These are phyloP conservation scores for Leccinum variicolor DNA, from an alignment of 768 basidiomycete species.

Conservation along the genomic window DNA sequence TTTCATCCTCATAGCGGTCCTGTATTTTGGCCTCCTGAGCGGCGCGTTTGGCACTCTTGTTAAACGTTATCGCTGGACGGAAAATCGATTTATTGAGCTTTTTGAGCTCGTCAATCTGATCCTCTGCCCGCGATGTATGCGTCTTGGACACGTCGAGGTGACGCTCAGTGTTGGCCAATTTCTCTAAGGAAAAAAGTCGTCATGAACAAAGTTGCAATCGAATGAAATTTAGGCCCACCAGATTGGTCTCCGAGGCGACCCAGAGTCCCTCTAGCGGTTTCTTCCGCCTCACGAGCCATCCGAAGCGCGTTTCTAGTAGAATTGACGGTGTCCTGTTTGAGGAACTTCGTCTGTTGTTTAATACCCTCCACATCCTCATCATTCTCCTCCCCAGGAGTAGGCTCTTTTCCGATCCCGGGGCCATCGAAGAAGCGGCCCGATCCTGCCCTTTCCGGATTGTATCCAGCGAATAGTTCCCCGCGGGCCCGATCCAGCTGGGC, in stretches of 20 bases:
- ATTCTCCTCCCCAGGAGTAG: constrained; percentile 64
- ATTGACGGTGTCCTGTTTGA: constrained; percentile 90
- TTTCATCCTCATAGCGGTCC: constrained; percentile 85
- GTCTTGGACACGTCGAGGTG: constrained; percentile 92
- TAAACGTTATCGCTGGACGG: constrained; percentile 85
- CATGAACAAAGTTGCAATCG: not conserved
- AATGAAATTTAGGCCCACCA: constrained; percentile 46
- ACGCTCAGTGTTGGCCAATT: constrained; percentile 90
- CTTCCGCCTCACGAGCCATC: constrained; percentile 93
- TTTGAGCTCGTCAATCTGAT: constrained; percentile 91
- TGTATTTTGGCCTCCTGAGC: constrained; percentile 83
- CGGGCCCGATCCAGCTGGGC: constrained; percentile 61
- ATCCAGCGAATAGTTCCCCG: constrained; percentile 72
- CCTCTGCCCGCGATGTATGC: constrained; percentile 82
- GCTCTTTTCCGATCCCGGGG: constrained; percentile 42
- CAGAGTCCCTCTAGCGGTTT: constrained; percentile 86
- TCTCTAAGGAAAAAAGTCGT: constrained; percentile 43
- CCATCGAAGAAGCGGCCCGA: constrained; percentile 73
- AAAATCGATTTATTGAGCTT: constrained; percentile 95
- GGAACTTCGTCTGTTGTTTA: constrained; percentile 82
- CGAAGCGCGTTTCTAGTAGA: constrained; percentile 90
- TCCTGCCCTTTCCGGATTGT: constrained; percentile 55
- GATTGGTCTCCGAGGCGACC: constrained; percentile 87
- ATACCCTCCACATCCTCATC: constrained; percentile 94
- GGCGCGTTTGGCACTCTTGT: constrained; percentile 88